Conservation (phyloP, 108 stramenopile species). For the Mayamaea pseudoterrestris region DNA sequence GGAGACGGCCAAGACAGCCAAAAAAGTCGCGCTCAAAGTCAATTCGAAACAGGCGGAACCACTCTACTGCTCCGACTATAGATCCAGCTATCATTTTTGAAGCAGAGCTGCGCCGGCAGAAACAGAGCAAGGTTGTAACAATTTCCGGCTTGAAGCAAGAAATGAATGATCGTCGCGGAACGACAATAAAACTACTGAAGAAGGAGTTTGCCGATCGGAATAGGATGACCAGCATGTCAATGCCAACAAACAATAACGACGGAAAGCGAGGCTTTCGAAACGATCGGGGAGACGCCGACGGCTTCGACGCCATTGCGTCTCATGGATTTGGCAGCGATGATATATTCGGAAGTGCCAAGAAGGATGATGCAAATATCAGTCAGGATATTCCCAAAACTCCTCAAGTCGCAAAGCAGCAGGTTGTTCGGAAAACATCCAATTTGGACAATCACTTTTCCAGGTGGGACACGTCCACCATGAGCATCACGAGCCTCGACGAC, state of each 20-base stretch:
- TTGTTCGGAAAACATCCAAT: too few species aligned
- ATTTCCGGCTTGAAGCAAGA: constrained; percentile 4
- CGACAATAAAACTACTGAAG: constrained; percentile 1
- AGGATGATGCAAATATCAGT: neutral
- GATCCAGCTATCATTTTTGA: constrained; percentile 6
- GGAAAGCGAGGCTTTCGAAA: neutral
- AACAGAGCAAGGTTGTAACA: neutral
- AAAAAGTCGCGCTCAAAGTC: neutral
- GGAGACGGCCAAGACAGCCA: neutral
- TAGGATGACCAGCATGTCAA: too few species aligned
- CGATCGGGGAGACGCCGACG: neutral
- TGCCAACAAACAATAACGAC: too few species aligned
- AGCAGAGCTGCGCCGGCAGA: constrained; percentile 3
- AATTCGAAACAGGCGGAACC: too few species aligned
- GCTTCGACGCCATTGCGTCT: neutral
- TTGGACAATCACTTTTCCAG: neutral
- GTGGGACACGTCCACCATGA: neutral
- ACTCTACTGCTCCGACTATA: too few species aligned
- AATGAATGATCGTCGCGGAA: constrained; percentile 8
- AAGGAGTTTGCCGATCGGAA: constrained; percentile 2
- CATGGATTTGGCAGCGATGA: neutral
- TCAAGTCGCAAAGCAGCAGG: too few species aligned
- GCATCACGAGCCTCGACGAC: neutral
- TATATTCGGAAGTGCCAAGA: neutral
- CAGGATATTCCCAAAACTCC: too few species aligned